Conservation (phyloP, 2,329 filamentous ascomycete genomes). For the Aspergillus clavatus region DNA sequence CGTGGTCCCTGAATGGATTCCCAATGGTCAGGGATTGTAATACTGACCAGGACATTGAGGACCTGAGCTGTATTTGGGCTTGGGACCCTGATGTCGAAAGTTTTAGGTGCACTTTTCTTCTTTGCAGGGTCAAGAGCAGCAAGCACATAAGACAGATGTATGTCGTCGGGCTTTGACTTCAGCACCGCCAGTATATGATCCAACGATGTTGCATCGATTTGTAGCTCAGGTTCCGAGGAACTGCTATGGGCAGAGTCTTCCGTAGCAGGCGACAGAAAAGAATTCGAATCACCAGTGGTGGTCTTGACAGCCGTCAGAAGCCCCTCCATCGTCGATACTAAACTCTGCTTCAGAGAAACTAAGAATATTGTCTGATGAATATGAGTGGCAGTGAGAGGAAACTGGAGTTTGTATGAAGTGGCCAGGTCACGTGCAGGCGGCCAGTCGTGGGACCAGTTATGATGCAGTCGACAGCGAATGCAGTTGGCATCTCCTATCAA, state of each 20-base stretch:
- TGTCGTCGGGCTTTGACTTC: constrained; percentile 36
- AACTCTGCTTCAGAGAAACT: not conserved
- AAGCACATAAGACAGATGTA: constrained; percentile 29
- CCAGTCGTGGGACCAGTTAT: constrained; percentile 9
- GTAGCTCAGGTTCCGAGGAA: constrained; percentile 9
- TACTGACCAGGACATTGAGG: constrained; percentile 66
- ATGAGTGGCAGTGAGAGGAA: constrained; percentile 11
- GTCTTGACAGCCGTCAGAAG: constrained; percentile 39
- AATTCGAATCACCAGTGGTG: constrained; percentile 21
- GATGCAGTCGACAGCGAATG: not conserved
- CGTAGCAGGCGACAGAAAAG: constrained; percentile 14
- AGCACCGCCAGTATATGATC: constrained; percentile 35
- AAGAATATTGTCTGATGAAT: not conserved
- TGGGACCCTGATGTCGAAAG: constrained; percentile 58
- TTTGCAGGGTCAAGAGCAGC: constrained; percentile 33
- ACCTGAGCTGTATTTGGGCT: constrained; percentile 68
- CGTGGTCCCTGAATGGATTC: constrained; percentile 42
- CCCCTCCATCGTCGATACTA: constrained; percentile 30
- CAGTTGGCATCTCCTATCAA: not conserved
- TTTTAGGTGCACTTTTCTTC: constrained; percentile 15
- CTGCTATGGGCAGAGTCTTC: constrained; percentile 8
- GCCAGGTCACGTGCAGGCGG: constrained; percentile 25
- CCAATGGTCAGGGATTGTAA: constrained; percentile 83
- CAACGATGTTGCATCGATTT: constrained; percentile 22
- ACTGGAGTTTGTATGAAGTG: constrained; percentile 24